These are phyloP conservation scores for Linnemannia schmuckeri DNA, from an alignment of 192 early-diverging fungal genomes.

Conservation along the genomic window DNA sequence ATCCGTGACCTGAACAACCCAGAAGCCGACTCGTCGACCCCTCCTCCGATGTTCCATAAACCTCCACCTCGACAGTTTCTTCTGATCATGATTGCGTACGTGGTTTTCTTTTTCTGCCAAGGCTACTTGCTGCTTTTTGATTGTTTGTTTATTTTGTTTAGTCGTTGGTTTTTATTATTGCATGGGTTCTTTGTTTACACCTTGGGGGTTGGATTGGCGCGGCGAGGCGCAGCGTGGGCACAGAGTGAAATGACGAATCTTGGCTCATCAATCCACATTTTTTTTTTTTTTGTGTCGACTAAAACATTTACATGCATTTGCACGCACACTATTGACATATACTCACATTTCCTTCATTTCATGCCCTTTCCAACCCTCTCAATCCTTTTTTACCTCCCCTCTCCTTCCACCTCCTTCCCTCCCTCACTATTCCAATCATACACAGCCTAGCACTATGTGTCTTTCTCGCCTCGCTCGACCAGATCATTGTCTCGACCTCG, in stretches of 20 bases:
- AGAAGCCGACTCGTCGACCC: conserved; percentile 5
- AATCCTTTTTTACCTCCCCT: not conserved
- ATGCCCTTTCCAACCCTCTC: not conserved
- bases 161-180: not conserved
- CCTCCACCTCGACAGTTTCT: conserved; percentile 26
- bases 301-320: not conserved
- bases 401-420: not conserved
- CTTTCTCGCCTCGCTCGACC: conserved; percentile 76
- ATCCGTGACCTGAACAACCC: not conserved
- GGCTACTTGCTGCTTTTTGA: not conserved
- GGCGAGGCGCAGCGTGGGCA: not conserved
- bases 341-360: not conserved
- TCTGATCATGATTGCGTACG: conserved; percentile 34
- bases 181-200: not conserved
- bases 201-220: not conserved
- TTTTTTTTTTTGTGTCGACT: not conserved
- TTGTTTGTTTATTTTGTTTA: not conserved
- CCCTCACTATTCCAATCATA: not conserved
- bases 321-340: not conserved
- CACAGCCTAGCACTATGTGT: conserved; percentile 59
- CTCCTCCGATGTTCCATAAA: conserved; percentile 25
- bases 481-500: conserved; percentile 81
- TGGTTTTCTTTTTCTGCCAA: not conserved
- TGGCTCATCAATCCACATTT: not conserved
- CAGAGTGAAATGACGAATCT: not conserved